Evolutionary conservation across 2,329 filamentous ascomycete genomes (phyloP).

Genomic region (Fusarium sororula): DNA sequence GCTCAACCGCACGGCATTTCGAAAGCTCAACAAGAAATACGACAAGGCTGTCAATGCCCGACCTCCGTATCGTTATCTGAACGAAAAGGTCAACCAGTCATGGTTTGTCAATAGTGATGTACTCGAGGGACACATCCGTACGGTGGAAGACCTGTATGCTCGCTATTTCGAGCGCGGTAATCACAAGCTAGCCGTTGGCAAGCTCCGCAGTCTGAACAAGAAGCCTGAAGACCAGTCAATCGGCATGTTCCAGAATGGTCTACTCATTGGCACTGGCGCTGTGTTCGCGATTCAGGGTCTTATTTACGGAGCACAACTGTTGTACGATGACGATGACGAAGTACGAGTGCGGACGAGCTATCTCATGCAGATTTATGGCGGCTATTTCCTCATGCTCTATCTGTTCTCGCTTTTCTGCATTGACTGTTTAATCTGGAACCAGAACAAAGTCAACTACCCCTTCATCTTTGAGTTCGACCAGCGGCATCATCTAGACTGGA

Average conservation of each 20-base stretch:
- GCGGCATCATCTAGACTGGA: constrained; percentile 87
- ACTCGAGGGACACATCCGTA: constrained; percentile 80
- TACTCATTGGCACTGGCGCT: constrained; percentile 73
- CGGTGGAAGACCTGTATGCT: constrained; percentile 90
- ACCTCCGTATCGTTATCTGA: constrained; percentile 83
- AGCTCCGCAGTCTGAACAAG: constrained; percentile 78
- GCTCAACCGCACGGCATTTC: constrained; percentile 90
- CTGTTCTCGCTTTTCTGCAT: constrained; percentile 86
- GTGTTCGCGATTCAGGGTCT: constrained; percentile 74
- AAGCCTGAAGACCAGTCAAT: constrained; percentile 65
- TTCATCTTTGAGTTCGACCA: constrained; percentile 98
- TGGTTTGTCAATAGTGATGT: constrained; percentile 93
- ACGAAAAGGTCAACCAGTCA: constrained; percentile 87
- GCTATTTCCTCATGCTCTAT: constrained; percentile 86
- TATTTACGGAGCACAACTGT: constrained; percentile 65
- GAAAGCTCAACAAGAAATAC: constrained; percentile 99
- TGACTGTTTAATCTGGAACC: constrained; percentile 84
- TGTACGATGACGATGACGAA: constrained; percentile 58
- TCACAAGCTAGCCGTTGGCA: constrained; percentile 88
- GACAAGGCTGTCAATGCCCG: constrained; percentile 88
- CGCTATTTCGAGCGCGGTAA: constrained; percentile 95
- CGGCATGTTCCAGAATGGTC: constrained; percentile 68
- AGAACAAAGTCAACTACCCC: constrained; percentile 90
- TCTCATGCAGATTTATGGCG: constrained; percentile 88
- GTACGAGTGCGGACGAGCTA: constrained; percentile 68